Percentiles rank a stretch among this genome's conserved stretches.
phyloP scores from a whole-genome alignment of 1,139 yeast genomes.

The Trichomonascaceae sp. region DNA sequence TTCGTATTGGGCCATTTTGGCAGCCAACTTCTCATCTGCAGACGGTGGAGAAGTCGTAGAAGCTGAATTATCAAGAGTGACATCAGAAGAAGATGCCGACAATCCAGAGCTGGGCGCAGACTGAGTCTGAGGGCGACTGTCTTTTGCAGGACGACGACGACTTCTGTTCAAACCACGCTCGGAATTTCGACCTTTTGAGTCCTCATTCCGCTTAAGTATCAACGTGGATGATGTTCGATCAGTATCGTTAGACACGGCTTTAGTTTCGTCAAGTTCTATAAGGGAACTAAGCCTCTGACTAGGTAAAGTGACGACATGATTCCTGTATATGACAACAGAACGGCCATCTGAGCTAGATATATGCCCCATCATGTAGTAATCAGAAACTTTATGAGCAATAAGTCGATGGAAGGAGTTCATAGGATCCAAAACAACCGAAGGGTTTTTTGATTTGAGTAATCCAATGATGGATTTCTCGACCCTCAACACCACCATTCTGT shows the following conservation, averaged over 20 bases:
- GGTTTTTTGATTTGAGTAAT: slow-evolving; percentile 33
- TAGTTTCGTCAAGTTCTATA: background rate
- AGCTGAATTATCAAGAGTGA: background rate
- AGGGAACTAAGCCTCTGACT: background rate
- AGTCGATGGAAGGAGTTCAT: slow-evolving; percentile 64
- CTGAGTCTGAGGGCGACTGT: background rate
- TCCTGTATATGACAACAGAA: slow-evolving; percentile 39
- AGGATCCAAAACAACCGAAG: slow-evolving; percentile 43
- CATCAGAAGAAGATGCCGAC: background rate
- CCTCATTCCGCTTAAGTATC: background rate
- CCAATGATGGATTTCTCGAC: slow-evolving; percentile 45
- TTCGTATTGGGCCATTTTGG: slow-evolving; percentile 32
- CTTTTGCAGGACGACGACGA: background rate
- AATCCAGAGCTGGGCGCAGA: background rate
- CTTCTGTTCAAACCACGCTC: background rate
- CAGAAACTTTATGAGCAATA: slow-evolving; percentile 62
- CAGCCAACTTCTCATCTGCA: slow-evolving; percentile 2
- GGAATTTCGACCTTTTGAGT: background rate
- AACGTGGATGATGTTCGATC: background rate
- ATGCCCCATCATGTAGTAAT: slow-evolving; percentile 56
- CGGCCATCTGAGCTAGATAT: slow-evolving; percentile 42
- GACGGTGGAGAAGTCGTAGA: background rate
- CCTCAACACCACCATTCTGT: slow-evolving; percentile 46
- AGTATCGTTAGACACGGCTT: background rate
- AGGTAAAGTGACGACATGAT: slow-evolving; percentile 2